Evolutionary conservation across 805 yeast species (phyloP).

Genomic region (Ogataea trehaloabstinens): DNA sequence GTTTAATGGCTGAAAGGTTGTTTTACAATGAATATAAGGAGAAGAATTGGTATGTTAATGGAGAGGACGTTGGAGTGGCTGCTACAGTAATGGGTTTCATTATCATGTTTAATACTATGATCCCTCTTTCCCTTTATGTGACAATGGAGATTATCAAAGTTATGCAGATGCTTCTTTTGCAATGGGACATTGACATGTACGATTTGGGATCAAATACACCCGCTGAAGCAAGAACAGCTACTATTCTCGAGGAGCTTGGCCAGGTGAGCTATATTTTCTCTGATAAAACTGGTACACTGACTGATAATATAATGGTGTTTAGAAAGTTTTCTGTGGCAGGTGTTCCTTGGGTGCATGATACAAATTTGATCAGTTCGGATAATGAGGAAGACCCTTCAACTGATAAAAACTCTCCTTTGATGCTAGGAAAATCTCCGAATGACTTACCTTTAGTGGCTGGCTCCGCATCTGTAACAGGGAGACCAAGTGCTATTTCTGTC

Average conservation of each 20-base stretch:
- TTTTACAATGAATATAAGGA: slow-evolving; percentile 40
- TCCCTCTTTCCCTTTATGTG: slow-evolving; percentile 91
- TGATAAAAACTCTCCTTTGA: not conserved
- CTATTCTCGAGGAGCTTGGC: slow-evolving; percentile 93
- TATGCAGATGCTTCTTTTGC: slow-evolving; percentile 76
- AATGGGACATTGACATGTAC: slow-evolving; percentile 94
- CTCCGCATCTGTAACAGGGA: slow-evolving; percentile 37
- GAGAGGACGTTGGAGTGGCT: slow-evolving; percentile 77
- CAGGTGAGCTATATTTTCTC: slow-evolving; percentile 94
- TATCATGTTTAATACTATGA: slow-evolving; percentile 95
- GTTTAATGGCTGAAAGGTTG: slow-evolving; percentile 74
- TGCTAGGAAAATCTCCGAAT: slow-evolving; percentile 1
- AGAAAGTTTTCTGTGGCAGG: slow-evolving; percentile 88
- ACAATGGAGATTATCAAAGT: slow-evolving; percentile 95
- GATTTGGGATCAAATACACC: slow-evolving; percentile 82
- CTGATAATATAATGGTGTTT: slow-evolving; percentile 92
- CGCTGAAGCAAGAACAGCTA: slow-evolving; percentile 92
- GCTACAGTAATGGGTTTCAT: slow-evolving; percentile 93
- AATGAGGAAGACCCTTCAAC: slow-evolving; percentile 6
- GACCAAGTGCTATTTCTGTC: slow-evolving; percentile 56
- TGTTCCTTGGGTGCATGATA: slow-evolving; percentile 81
- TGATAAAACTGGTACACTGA: slow-evolving; percentile 96
- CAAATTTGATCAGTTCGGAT: slow-evolving; percentile 41
- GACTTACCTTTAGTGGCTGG: slow-evolving; percentile 12
- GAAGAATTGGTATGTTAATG: slow-evolving; percentile 69